phyloP scores from a whole-genome alignment of 2,329 filamentous ascomycete species.

The Penicillium sp. region DNA sequence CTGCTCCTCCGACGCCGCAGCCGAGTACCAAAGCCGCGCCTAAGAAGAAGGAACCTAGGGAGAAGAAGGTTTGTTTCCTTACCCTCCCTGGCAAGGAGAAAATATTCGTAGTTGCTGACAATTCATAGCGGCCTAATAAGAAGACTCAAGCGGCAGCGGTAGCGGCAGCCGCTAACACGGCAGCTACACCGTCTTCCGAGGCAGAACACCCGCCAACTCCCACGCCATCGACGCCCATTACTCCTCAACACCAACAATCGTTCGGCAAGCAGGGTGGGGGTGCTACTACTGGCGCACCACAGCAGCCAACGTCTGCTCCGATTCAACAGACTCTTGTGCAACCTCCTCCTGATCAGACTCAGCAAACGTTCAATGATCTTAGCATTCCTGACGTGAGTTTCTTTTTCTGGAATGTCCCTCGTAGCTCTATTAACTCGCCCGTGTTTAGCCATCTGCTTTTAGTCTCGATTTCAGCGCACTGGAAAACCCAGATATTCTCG shows the following conservation, averaged over 20 bases:
- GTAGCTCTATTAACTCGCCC: constrained; percentile 21
- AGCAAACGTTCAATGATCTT: constrained; percentile 40
- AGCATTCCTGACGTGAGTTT: constrained; percentile 45
- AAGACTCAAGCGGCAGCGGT: constrained; percentile 39
- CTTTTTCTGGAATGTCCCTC: neutral
- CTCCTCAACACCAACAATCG: constrained; percentile 51
- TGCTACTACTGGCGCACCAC: constrained; percentile 37
- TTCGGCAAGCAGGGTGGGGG: constrained; percentile 49
- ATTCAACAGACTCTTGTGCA: constrained; percentile 42
- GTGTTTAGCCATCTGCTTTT: constrained; percentile 37
- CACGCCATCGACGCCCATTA: constrained; percentile 55
- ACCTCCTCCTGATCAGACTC: constrained; percentile 39
- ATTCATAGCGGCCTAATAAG: constrained; percentile 47
- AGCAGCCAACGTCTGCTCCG: constrained; percentile 43
- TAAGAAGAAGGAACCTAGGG: constrained; percentile 64
- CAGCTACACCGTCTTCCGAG: constrained; percentile 52
- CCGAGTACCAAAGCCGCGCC: constrained; percentile 62
- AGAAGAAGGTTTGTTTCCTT: constrained; percentile 54
- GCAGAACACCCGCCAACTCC: constrained; percentile 53
- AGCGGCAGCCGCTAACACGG: constrained; percentile 43
- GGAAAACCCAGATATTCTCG: constrained; percentile 53
- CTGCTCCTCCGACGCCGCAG: constrained; percentile 65
- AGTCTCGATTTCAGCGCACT: constrained; percentile 52
- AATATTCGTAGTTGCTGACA: constrained; percentile 25
- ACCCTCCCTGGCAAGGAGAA: neutral